These are phyloP conservation scores for Komagataella kurtzmanii DNA, from an alignment of 805 yeast species.

Conservation along the genomic window DNA sequence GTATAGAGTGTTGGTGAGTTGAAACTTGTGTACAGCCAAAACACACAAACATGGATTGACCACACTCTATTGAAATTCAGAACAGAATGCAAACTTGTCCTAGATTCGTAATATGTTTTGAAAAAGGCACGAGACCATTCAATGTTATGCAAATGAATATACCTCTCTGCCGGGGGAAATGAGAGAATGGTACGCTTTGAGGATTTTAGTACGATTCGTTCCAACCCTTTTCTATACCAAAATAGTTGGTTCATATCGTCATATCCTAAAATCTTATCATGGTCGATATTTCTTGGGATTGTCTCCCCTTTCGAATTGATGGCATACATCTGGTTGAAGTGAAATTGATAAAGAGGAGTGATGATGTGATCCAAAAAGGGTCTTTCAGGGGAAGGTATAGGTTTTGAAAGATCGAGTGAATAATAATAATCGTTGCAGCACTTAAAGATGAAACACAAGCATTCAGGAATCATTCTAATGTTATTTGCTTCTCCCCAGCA, in stretches of 20 bases:
- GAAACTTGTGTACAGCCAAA: conserved; percentile 38
- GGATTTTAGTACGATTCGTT: conserved; percentile 19
- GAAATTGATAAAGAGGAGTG: conserved; percentile 40
- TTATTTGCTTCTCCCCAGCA: conserved; percentile 76
- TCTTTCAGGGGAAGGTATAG: conserved; percentile 18
- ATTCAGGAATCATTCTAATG: conserved; percentile 36
- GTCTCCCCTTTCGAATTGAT: conserved; percentile 37
- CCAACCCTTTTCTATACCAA: conserved; percentile 28
- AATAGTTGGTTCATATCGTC: conserved; percentile 41
- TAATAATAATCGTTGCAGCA: conserved; percentile 32
- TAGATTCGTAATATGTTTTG: conserved; percentile 32
- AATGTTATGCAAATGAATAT: conserved; percentile 16
- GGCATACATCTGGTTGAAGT: conserved; percentile 52
- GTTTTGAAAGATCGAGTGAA: conserved; percentile 21
- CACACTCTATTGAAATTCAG: conserved; percentile 39
- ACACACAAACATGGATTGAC: conserved; percentile 35
- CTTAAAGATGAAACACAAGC: conserved; percentile 40
- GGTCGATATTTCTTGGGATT: conserved; percentile 58
- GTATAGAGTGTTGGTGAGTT: conserved; percentile 39
- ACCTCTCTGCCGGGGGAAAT: conserved; percentile 18
- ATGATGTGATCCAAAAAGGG: conserved; percentile 25
- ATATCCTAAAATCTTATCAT: conserved; percentile 42
- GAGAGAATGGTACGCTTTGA: conserved; percentile 15
- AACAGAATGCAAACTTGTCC: conserved; percentile 36
- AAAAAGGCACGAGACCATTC: conserved; percentile 27